Evolutionary conservation across 441 rosid species (phyloP), one percentile per base, ranked within the genome.

Genomic region (Cnidoscolus chayamansa): DNA sequence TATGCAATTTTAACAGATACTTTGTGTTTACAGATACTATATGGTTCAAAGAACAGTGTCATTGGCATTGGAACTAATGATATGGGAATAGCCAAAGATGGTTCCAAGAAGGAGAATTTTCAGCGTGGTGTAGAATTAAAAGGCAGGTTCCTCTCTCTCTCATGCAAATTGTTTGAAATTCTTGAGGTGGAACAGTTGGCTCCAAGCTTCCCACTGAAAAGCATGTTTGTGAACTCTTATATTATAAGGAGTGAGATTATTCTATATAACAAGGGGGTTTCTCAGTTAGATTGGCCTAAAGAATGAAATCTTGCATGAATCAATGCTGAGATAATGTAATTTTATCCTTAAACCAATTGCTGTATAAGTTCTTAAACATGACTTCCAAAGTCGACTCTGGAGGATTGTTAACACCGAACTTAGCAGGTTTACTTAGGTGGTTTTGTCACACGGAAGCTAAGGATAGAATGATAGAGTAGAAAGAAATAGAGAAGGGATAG

Each of bases 31-130:
- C 84, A 94, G 99, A 84, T 94, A 72, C 76, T 94, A 17, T 89
- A 87, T 54, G 90, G 89, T 83, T 83, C 77, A 76, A 84, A 82
- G 72, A 77, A 84, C 74, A 80, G 79, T 67, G 97, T 94, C 67
- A 72, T 86, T 76, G 99, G 99, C 68, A 87, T 94, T 78, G 89
- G 80, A 80, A 94, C 99, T 56, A 94, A 86, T 80, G 97, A 94
- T 84, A 90, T 92, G 97, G 99, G 99, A 76, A 86, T 94, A 79
- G 84, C 97, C 37, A 92, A 94, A 88, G 87, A 89, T 85, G 96
- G 97, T 71, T 83, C 92, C 56, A 88, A 82, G 84, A 92, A 91
- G 84, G 99, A 86, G 56, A 94, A 65, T 83, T 94, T 89, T 74
- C 97, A 92, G 79, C 84, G 71, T 47, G 99, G 97, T 56, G 97